Evolutionary conservation across 345 rosid species (phyloP).

Genomic region (Brassica nigra): DNA sequence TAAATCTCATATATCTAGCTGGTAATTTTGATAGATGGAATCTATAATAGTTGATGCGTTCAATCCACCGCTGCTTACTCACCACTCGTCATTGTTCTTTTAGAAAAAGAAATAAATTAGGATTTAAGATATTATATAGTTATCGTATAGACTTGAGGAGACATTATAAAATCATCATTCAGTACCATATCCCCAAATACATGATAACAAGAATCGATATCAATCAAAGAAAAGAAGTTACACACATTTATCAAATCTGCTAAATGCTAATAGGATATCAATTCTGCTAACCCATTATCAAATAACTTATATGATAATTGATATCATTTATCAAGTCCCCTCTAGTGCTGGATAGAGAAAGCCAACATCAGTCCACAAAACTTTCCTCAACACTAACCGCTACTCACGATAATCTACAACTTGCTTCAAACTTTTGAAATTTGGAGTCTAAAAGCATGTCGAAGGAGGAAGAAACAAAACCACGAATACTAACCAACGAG

Average conservation of each 20-base stretch:
- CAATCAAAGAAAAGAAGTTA: not conserved
- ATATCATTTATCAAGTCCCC: not conserved
- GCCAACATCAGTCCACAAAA: not conserved
- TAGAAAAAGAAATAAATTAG: not conserved
- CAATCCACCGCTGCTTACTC: slow-evolving; percentile 1
- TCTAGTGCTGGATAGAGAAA: not conserved
- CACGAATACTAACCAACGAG: not conserved
- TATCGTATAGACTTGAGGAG: not conserved
- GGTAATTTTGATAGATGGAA: not conserved
- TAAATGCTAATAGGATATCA: not conserved
- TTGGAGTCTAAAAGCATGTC: not conserved
- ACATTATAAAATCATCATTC: not conserved
- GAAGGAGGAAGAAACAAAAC: not conserved
- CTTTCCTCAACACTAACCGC: not conserved
- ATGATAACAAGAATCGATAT: not conserved
- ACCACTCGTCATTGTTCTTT: not conserved
- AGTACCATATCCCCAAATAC: not conserved
- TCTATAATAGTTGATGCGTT: not conserved
- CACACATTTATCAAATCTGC: not conserved
- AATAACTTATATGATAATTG: not conserved
- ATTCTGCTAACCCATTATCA: not conserved
- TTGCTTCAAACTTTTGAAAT: not conserved
- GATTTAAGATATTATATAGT: not conserved
- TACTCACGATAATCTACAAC: not conserved
- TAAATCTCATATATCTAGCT: not conserved